Percentiles rank a stretch among this genome's conserved stretches.
Evolutionary conservation across 495 filamentous ascomycete genomes (phyloP).

Genomic region (Rhizodiscina lignyota): DNA sequence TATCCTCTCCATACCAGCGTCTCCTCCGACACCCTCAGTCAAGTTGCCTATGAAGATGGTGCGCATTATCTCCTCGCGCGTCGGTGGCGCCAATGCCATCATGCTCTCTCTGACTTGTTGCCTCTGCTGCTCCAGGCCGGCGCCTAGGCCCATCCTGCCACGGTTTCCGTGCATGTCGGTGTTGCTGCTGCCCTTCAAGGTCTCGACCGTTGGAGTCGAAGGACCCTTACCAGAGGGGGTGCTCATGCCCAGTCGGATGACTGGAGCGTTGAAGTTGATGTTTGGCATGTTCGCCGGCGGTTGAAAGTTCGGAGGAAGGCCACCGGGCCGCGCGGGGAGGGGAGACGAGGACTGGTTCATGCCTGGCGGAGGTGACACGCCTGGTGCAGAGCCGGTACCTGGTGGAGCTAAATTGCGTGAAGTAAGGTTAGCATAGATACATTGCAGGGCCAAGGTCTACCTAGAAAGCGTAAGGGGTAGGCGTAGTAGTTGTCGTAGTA

Average conservation of each 20-base stretch:
- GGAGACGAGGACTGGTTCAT: constrained; percentile 54
- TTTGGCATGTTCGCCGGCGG: constrained; percentile 85
- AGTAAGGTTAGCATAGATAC: neutral
- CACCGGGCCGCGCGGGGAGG: constrained; percentile 58
- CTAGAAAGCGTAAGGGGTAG: constrained; percentile 7
- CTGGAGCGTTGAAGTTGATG: constrained; percentile 95
- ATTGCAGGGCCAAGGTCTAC: neutral
- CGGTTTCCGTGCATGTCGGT: constrained; percentile 21
- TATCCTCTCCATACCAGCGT: constrained; percentile 71
- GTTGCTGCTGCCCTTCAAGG: constrained; percentile 9
- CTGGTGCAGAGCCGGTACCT: constrained; percentile 59
- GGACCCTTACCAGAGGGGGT: constrained; percentile 34
- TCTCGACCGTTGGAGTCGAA: no score
- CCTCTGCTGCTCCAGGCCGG: constrained; percentile 46
- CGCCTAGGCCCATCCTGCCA: constrained; percentile 50
- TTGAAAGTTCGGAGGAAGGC: constrained; percentile 74
- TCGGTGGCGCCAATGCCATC: constrained; percentile 68
- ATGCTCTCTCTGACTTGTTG: constrained; percentile 56
- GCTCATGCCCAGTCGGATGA: constrained; percentile 74
- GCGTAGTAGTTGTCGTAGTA: constrained; percentile 28
- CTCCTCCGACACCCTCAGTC: constrained; percentile 56
- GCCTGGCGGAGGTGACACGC: constrained; percentile 61
- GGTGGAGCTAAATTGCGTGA: constrained; percentile 30
- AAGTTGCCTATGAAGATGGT: constrained; percentile 86
- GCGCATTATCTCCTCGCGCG: constrained; percentile 72